Conservation (phyloP, 345 rosid species). For the Dipteronia sinensis region DNA sequence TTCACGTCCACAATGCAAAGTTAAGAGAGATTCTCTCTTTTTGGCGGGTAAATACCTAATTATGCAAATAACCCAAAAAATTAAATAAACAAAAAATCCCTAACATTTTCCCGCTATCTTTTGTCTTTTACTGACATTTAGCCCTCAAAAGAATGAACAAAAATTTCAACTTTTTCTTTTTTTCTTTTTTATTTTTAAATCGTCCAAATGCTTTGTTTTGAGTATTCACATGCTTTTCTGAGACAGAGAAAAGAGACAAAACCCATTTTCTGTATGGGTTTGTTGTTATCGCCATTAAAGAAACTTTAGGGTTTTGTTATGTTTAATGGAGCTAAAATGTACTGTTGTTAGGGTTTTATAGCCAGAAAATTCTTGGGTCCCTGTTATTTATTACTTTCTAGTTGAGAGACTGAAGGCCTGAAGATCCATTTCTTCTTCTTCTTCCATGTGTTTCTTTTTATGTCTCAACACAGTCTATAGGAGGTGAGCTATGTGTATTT, state of each 20-base stretch:
- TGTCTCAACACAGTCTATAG: background rate
- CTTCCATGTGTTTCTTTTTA: background rate
- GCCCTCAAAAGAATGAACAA: conserved; percentile 35
- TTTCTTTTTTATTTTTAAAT: conserved; percentile 8
- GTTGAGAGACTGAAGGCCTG: conserved; percentile 1
- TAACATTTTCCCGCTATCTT: conserved; percentile 42
- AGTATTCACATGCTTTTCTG: conserved; percentile 37
- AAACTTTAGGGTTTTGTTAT: conserved; percentile 31
- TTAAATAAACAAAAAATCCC: background rate
- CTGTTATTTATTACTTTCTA: conserved; percentile 27
- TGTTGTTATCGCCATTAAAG: conserved; percentile 37
- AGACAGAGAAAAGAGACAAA: conserved; percentile 22
- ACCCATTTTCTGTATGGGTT: conserved; percentile 22
- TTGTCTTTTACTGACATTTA: conserved; percentile 23
- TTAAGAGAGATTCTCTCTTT: conserved; percentile 13
- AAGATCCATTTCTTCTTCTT: conserved; percentile 22
- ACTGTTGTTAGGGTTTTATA: conserved; percentile 15
- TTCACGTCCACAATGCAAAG: conserved; percentile 56
- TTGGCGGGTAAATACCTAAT: conserved; percentile 64
- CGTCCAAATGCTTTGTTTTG: conserved; percentile 17
- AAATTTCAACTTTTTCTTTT: background rate
- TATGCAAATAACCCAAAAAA: background rate
- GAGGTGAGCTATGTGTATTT: conserved; percentile 9
- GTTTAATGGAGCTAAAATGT: conserved; percentile 27
- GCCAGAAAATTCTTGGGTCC: conserved; percentile 37